Evolutionary conservation across 1,284 basidiomycete species (phyloP).

Genomic region (Tylopilus sp.): DNA sequence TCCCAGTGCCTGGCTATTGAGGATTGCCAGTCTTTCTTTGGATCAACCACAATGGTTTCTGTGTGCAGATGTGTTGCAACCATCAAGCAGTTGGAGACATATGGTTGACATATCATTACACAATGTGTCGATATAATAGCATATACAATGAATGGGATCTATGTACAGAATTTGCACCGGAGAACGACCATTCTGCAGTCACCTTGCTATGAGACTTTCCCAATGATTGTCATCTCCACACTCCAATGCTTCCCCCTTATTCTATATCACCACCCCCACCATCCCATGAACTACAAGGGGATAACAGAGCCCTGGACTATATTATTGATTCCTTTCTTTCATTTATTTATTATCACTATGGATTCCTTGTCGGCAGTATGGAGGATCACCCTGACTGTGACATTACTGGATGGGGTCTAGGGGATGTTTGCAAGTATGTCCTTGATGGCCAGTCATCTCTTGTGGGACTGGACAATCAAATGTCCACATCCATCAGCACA

Average conservation of each 20-base stretch:
- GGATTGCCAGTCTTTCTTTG: background rate
- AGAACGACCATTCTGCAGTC: background rate
- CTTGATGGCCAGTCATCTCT: background rate
- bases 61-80: background rate
- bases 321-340: background rate
- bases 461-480: background rate
- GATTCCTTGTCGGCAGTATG: background rate
- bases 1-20: background rate
- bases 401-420: background rate
- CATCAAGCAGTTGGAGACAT: background rate
- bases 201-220: background rate
- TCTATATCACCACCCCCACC: background rate
- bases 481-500: background rate
- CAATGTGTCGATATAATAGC: background rate
- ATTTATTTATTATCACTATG: background rate
- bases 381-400: background rate
- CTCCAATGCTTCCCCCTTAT: background rate
- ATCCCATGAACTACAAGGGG: background rate
- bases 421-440: background rate
- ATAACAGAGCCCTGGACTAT: background rate
- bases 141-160: background rate
- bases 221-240: background rate
- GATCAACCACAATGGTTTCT: background rate
- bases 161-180: background rate
- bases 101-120: background rate